Base-by-base conservation (phyloP, 1,284 basidiomycete species). In the Peniophora sp. region DNA sequence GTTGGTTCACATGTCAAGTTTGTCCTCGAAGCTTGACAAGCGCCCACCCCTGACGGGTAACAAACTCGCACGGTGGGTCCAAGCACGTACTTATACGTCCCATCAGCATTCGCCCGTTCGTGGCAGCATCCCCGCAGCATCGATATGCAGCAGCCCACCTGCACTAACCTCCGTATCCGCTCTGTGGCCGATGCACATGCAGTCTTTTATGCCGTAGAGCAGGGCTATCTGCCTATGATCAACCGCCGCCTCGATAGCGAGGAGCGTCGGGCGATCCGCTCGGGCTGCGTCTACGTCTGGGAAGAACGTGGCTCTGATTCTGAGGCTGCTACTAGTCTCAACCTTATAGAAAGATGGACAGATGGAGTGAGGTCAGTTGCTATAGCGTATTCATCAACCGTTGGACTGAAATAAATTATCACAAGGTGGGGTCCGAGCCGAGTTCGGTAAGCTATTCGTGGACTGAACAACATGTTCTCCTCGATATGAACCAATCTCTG, bases 381-480 rank as follows among this genome's bases (percentile, higher is more conserved):
- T n/a, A n/a, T n/a, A n/a, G n/a, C n/a, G n/a, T n/a, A n/a, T n/a
- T n/a, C n/a, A n/a, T n/a, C n/a, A n/a, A n/a, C n/a, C n/a, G n/a
- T n/a, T n/a, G n/a, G n/a, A n/a, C n/a, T n/a, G n/a, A n/a, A n/a
- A n/a, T n/a, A n/a, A n/a, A n/a, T n/a, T n/a, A n/a, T n/a, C n/a
- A n/a, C n/a, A n/a, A n/a, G 67, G 54, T 89, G 87, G 87, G 85
- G 85, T 1, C 85, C 85, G 12, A 86, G 83, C 59, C 77, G 85
- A 49, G 84, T 87, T 44, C 88, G 58, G 87, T 87, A 61, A 68
- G 79, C 61, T 53, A 27, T 25, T 14, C 46, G 36, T 43, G 32
- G 9, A 16, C 20, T 22, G 12, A 10, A 19, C 41, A 19, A 10
- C 41, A 11, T 49, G 9, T 44, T 49, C 11, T 25, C 6, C 2